Base-by-base conservation (phyloP, 1,139 yeast species). In the Sugiyamaella castrensis region DNA sequence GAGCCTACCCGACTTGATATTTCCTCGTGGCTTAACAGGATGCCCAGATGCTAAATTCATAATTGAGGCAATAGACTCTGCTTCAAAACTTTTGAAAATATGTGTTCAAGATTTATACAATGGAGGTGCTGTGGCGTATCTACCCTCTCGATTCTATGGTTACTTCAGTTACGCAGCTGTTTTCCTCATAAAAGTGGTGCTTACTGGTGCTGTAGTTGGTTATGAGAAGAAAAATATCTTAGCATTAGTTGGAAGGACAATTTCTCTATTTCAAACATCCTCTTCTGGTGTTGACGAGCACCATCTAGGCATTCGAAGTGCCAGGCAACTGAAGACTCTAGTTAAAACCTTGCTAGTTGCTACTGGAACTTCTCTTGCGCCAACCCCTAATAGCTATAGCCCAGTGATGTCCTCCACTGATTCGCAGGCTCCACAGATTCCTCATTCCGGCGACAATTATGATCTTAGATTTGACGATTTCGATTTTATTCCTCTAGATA, bases 141-240 rank as follows among this genome's bases (percentile, higher is more conserved):
- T 58, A 9, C 61, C 61, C 1, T 37, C 54, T 16, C 49, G 61
- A 12, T 58, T 47, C 41, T 58, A 57, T 43, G 55, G 60, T 31
- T 58, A 54, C 38, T 50, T 58, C 37, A 48, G 53, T 13, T 57
- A 55, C 30, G 61, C 61, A 2, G 61, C 60, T 1, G 61, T 58
- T 4, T 58, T 58, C 31, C 50, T 58, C 29, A 54, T 58, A 45
- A 58, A 58, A 37, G 52, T 53, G 2, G 59, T 56, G 9, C 57
- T 58, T 39, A 57, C 60, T 10, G 60, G 57, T 8, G 60, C 60
- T 7, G 50, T 47, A 11, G 36, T 43, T n/a, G 42, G 48, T 7
- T 28, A 36, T 24, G 56, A 53, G 27, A 54, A 51, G 26, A 52
- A 47, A 39, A 28, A 13, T 9, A 50, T 53, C n/a, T 26, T 53